Conservation (phyloP, 208 protist species). For the Trypanosoma boissoni region DNA sequence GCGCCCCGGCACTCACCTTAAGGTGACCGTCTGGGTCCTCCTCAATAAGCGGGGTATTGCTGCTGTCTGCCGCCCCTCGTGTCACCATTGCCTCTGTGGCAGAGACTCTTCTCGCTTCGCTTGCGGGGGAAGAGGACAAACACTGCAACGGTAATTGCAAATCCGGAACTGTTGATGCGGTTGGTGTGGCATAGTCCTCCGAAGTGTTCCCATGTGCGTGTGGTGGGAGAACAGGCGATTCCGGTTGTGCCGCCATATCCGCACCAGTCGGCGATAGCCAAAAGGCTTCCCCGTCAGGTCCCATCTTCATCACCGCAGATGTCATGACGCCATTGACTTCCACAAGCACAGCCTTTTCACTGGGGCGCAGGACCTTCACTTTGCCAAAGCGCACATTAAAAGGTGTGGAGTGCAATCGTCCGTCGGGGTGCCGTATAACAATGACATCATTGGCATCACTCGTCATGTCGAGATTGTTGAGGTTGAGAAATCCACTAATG, state of each 20-base stretch:
- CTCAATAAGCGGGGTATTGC: constrained; percentile 6
- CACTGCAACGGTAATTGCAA: too few species aligned
- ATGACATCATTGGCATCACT: constrained; percentile 97
- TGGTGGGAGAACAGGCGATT: constrained; percentile 27
- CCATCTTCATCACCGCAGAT: constrained; percentile 94
- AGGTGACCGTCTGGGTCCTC: constrained; percentile 22
- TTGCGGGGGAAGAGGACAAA: too few species aligned
- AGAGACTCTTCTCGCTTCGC: too few species aligned
- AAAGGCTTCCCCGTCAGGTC: constrained; percentile 92
- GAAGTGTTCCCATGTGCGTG: too few species aligned
- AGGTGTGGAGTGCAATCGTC: constrained; percentile 90
- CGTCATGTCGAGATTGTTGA: constrained; percentile 79
- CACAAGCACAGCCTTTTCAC: constrained; percentile 93
- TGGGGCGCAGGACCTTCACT: constrained; percentile 83
- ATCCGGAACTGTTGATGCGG: not conserved
- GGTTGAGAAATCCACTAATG: constrained; percentile 64
- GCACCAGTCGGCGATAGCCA: constrained; percentile 76
- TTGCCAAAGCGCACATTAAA: constrained; percentile 98
- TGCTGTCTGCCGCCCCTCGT: constrained; percentile 3
- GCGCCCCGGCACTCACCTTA: constrained; percentile 18
- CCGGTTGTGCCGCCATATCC: constrained; percentile 16
- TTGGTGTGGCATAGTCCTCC: too few species aligned
- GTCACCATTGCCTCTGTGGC: constrained; percentile 30
- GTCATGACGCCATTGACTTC: constrained; percentile 92
- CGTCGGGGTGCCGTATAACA: constrained; percentile 94